phyloP scores from a whole-genome alignment of 768 basidiomycete species.

The Suillus lakei region DNA sequence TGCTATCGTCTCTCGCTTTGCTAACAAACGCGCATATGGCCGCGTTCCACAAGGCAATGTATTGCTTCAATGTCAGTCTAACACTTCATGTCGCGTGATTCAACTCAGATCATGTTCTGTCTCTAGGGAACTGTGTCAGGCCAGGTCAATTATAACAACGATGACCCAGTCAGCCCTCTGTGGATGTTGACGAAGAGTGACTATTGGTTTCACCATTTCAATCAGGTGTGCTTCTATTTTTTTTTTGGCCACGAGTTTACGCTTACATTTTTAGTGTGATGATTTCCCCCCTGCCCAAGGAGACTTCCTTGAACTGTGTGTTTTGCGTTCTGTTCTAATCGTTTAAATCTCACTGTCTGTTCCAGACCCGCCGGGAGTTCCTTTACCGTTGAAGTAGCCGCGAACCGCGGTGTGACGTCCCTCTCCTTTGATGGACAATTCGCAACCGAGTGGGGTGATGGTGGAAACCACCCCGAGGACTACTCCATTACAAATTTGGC shows the following conservation, averaged over 20 bases:
- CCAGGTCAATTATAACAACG: constrained; percentile 41
- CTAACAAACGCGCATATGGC: constrained; percentile 46
- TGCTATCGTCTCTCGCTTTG: constrained; percentile 4
- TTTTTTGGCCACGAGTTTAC: constrained; percentile 12
- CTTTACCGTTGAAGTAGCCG: constrained; percentile 54
- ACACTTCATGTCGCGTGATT: background rate
- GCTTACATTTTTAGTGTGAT: constrained; percentile 52
- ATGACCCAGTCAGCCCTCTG: constrained; percentile 45
- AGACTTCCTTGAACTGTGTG: constrained; percentile 49
- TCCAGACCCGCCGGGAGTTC: constrained; percentile 51
- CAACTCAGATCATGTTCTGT: background rate
- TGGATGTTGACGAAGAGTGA: constrained; percentile 44
- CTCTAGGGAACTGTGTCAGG: constrained; percentile 35
- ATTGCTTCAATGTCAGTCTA: constrained; percentile 44
- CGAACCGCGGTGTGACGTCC: constrained; percentile 52
- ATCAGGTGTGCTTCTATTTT: constrained; percentile 34
- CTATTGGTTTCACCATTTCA: constrained; percentile 45
- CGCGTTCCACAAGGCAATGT: constrained; percentile 50
- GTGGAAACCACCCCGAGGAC: constrained; percentile 46
- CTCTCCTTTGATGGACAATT: constrained; percentile 46
- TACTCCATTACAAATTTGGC: constrained; percentile 38
- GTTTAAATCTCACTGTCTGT: background rate
- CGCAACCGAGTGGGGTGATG: constrained; percentile 52
- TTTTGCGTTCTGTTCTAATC: background rate
- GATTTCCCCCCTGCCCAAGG: constrained; percentile 48